Base-by-base conservation (phyloP, 2,329 filamentous ascomycete genomes). In the Monosporascus sp. region DNA sequence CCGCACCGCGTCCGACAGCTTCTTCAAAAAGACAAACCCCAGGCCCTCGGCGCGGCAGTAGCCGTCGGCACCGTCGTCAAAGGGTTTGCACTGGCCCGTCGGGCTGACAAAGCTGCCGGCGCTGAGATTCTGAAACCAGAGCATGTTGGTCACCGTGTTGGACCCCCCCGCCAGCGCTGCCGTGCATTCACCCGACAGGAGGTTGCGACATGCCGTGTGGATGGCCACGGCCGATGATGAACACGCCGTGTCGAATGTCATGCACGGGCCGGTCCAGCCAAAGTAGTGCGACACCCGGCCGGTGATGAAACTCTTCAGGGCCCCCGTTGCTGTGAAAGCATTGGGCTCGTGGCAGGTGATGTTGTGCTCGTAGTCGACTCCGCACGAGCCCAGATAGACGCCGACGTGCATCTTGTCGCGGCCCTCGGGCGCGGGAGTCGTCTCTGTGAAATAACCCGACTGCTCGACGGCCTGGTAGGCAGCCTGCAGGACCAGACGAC, bases 41-140 rank as follows among this genome's bases (percentile, higher is more conserved):
- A 72, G 64, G 0, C 74, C 80, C 53, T 84, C 81, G 1, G 72
- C 78, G 3, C 80, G 69, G 11, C 73, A 79, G 57, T 82, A 84
- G 0, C 81, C 81, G 54, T 79, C 72, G 1, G 73, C 79, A 4
- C 60, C 59, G 1, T 65, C 58, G 49, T 77, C 76, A 41, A 72
- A 75, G 14, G 65, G 63, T 38, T 69, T 62, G 49, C 60, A 66
- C 18, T 58, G 60, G 1, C 63, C 64, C 6, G 60, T 60, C 5
- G 62, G 60, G 49, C 62, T 66, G 15, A 68, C 53, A 46, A 71
- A 68, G 1, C 59, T 59, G 1, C 60, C 65, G 1, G 56, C 60
- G 9, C 56, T 24, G 27, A 67, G 51, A 51, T 62, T 60, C 22
- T 65, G 65, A 24, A 62, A 61, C 48, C 59, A 58, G 11, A 65